These are phyloP conservation scores for Lentinus polychrous DNA, from an alignment of 1,284 basidiomycete species.

Conservation along the genomic window DNA sequence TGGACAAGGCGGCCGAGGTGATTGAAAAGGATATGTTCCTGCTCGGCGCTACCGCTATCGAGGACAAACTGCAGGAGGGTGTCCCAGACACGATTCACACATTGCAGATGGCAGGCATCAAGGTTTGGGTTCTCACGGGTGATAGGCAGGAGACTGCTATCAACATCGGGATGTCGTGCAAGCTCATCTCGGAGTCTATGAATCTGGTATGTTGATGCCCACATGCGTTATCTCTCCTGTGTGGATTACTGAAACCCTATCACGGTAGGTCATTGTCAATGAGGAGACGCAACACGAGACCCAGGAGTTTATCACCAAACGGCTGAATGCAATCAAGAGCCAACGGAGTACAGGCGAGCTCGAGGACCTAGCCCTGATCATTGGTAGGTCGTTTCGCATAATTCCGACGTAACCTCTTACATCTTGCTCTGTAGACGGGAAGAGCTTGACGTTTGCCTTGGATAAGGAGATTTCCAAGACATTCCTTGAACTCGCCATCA, in stretches of 20 bases:
- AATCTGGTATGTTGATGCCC: slow-evolving; percentile 63
- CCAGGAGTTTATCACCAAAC: slow-evolving; percentile 81
- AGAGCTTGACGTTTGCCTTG: slow-evolving; percentile 87
- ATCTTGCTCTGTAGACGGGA: slow-evolving; percentile 64
- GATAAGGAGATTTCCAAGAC: slow-evolving; percentile 87
- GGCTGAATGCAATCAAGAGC: slow-evolving; percentile 87
- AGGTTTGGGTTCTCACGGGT: slow-evolving; percentile 98
- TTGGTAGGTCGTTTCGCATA: slow-evolving; percentile 49
- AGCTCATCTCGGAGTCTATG: slow-evolving; percentile 97
- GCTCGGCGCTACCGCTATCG: slow-evolving; percentile 95
- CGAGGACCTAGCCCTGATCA: slow-evolving; percentile 92
- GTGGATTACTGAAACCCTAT: not conserved
- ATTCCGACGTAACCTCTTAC: not conserved
- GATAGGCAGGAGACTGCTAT: slow-evolving; percentile 99
- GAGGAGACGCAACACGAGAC: slow-evolving; percentile 84
- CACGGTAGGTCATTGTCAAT: slow-evolving; percentile 83
- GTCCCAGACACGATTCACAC: slow-evolving; percentile 99
- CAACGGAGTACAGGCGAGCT: slow-evolving; percentile 87
- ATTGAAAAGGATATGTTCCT: slow-evolving; percentile 93
- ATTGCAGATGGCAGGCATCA: slow-evolving; percentile 96
- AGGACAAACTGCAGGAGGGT: slow-evolving; percentile 98
- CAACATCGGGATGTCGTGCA: slow-evolving; percentile 97
- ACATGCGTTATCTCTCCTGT: slow-evolving; percentile 3
- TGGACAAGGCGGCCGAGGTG: slow-evolving; percentile 92
- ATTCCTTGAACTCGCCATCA: slow-evolving; percentile 93